Evolutionary conservation across 2,329 filamentous ascomycete species (phyloP).

Genomic region (Epichloe sp.): DNA sequence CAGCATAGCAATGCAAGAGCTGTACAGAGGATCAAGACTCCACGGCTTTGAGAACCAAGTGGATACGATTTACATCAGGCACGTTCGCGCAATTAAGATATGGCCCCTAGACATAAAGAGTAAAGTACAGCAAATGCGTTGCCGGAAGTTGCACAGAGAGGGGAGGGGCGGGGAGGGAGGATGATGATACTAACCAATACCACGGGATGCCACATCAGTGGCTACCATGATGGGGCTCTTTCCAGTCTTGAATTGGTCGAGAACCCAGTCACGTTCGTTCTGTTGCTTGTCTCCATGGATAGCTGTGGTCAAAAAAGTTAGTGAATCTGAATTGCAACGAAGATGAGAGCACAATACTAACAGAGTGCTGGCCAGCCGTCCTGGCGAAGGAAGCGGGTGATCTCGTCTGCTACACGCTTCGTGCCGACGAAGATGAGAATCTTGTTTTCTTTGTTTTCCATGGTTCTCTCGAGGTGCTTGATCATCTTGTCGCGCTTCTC

Average conservation of each 20-base stretch:
- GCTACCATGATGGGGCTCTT: slow-evolving; percentile 99
- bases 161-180: slow-evolving; percentile 30
- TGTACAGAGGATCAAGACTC: slow-evolving; percentile 61
- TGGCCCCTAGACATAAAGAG: slow-evolving; percentile 74
- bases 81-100: slow-evolving; percentile 80
- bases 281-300: slow-evolving; percentile 99
- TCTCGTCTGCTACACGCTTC: slow-evolving; percentile 95
- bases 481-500: slow-evolving; percentile 98
- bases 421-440: slow-evolving; percentile 85
- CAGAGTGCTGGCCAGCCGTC: slow-evolving; percentile 96
- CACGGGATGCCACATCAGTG: slow-evolving; percentile 98
- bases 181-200: slow-evolving; percentile 90
- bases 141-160: slow-evolving; percentile 43
- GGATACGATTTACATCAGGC: slow-evolving; percentile 76
- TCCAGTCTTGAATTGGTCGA: slow-evolving; percentile 98
- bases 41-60: slow-evolving; percentile 64
- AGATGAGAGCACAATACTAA: slow-evolving; percentile 38
- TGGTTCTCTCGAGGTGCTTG: slow-evolving; percentile 94
- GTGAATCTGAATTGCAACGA: slow-evolving; percentile 21
- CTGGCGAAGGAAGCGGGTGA: slow-evolving; percentile 91
- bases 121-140: slow-evolving; percentile 60
- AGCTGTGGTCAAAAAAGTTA: slow-evolving; percentile 37
- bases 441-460: slow-evolving; percentile 95
- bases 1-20: slow-evolving; percentile 49
- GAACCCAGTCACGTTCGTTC: slow-evolving; percentile 98